A percentile compares a stretch with the other conserved stretches of the same genome.
These are phyloP conservation scores for Neopestalotiopsis sp. DNA, from an alignment of 2,329 filamentous ascomycete species.

Conservation along the genomic window DNA sequence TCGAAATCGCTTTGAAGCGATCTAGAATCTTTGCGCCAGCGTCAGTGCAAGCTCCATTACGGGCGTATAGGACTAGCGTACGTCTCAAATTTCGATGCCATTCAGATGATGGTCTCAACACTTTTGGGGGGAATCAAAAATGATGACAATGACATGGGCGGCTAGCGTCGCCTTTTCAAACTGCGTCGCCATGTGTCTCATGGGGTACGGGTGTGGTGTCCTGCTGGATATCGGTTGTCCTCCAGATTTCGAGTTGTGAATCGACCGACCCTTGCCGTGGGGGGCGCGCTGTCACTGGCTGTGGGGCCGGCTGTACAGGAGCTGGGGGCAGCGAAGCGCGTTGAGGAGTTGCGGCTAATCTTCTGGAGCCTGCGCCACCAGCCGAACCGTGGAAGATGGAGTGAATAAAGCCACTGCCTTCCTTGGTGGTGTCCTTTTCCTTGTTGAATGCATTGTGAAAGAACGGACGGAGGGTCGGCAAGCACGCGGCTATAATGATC, in stretches of 20 bases:
- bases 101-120: background rate
- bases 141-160: background rate
- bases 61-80: background rate
- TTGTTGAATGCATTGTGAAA: slow-evolving; percentile 15
- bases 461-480: slow-evolving; percentile 18
- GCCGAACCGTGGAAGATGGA: background rate
- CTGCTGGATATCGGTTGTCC: slow-evolving; percentile 4
- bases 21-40: background rate
- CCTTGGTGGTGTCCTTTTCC: background rate
- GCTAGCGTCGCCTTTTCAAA: background rate
- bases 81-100: background rate
- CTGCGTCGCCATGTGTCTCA: slow-evolving; percentile 2
- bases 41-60: background rate
- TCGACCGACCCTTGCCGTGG: background rate
- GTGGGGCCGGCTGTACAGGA: background rate
- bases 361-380: background rate
- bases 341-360: background rate
- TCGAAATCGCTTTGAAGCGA: background rate
- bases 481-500: slow-evolving; percentile 20
- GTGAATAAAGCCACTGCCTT: background rate
- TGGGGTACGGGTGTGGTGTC: background rate
- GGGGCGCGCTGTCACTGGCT: background rate
- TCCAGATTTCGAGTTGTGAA: background rate
- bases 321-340: background rate
- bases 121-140: background rate